Evolutionary conservation across 192 early-diverging fungal species (phyloP), one percentile per base, ranked within the genome.

Genomic region (Mortierella alpina): DNA sequence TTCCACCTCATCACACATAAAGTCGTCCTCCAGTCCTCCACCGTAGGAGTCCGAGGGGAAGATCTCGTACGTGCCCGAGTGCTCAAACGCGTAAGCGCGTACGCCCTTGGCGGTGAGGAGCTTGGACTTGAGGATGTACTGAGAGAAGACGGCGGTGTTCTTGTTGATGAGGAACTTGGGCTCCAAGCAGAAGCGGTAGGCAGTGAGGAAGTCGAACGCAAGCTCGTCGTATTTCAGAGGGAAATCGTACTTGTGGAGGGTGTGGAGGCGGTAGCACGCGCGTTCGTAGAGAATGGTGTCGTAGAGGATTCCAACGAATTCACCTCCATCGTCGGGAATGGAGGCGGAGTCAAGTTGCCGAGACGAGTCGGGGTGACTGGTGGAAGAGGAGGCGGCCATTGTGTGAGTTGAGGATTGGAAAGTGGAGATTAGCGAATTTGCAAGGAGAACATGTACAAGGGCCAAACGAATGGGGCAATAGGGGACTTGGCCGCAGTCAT

Each of bases 201-300:
- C 67, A 1, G 50, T 40, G 7, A 60, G 7, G 7, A 77, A 70
- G 50, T 77, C 75, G 40, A 70, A 49, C 15, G 75, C 67, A 6
- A 77, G 14, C 7, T 70, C 62, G 6, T 66, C 56, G 42, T 77
- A 77, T 18, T 55, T 59, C 42, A 77, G 18, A 2, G 75, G 75
- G 45, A 77, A 77, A 12, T 77, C 75, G 18, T 49, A 60, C 55
- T 70, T 77, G 20, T 70, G 56, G 15, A 66, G 68, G 15, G 45
- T 46, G 22, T 77, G 31, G 39, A 77, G 42, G 17, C 75, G 75
- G 22, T 77, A 40, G 57, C 59, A 63, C 9, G 75, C 75, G 40
- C 75, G 67, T 44, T 77, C 75, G 44, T 77, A 77, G 22, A 77
- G 67, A 17, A 77, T 70, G 1, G 67, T 70, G 23, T 77, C 75